A percentile compares a stretch with the other conserved stretches of the same genome.
phyloP scores from a whole-genome alignment of 2,329 filamentous ascomycete species.

The Dendrostoma leiphaemia region DNA sequence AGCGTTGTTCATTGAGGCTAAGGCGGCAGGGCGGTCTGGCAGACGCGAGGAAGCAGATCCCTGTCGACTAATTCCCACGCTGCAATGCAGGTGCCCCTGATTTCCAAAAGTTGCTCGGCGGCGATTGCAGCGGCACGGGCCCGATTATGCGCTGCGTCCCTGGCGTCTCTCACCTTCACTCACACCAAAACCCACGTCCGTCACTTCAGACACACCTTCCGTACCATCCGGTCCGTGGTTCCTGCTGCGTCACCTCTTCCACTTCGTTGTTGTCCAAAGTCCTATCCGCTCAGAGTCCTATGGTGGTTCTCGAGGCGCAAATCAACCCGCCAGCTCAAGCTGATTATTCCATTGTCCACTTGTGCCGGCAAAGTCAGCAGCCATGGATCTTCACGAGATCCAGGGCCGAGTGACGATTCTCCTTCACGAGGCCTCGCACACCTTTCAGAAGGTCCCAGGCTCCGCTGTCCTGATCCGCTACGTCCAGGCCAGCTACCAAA shows the following conservation, averaged over 20 bases:
- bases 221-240: not conserved
- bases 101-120: not conserved
- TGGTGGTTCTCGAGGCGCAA: no score
- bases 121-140: not conserved
- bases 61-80: not conserved
- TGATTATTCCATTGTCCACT: no score
- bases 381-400: constrained; percentile 64
- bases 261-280: no score
- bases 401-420: constrained; percentile 53
- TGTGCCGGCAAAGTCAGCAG: not conserved
- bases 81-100: constrained; percentile 2
- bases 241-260: no score
- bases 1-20: no score
- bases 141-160: no score
- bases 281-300: no score
- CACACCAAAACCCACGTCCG: no score
- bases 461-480: constrained; percentile 94
- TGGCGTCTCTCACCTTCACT: no score
- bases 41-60: constrained; percentile 8
- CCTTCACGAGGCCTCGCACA: constrained; percentile 52
- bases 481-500: constrained; percentile 95
- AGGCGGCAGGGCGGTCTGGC: not conserved
- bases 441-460: constrained; percentile 88
- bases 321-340: no score
- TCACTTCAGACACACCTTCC: not conserved